Conservation (phyloP, 768 basidiomycete genomes). For the Lyophyllum decastes region DNA sequence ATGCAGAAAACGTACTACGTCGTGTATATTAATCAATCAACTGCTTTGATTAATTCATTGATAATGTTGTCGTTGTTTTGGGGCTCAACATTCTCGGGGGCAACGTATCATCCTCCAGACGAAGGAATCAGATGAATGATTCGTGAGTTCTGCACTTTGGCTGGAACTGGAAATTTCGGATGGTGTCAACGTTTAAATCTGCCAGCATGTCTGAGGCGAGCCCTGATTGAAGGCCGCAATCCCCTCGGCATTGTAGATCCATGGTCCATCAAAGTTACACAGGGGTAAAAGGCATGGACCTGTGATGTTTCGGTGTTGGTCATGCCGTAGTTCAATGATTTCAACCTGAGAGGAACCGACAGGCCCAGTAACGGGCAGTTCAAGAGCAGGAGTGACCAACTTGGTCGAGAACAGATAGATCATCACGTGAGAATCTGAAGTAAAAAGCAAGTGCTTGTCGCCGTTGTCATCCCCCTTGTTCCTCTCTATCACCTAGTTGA, state of each 20-base stretch:
- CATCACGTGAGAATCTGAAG: slow-evolving; percentile 10
- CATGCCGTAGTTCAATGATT: not conserved
- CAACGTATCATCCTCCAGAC: too few species aligned
- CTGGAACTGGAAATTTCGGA: too few species aligned
- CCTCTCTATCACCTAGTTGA: not conserved
- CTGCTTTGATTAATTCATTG: too few species aligned
- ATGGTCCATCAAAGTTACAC: not conserved
- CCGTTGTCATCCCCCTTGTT: slow-evolving; percentile 12
- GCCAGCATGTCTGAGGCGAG: not conserved
- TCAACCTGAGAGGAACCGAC: not conserved
- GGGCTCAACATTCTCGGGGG: too few species aligned
- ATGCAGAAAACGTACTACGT: too few species aligned
- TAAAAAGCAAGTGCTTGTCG: slow-evolving; percentile 8
- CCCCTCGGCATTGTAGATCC: not conserved
- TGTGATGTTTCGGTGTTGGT: not conserved
- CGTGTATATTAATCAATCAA: too few species aligned
- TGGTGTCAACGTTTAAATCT: too few species aligned
- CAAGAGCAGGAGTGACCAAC: not conserved
- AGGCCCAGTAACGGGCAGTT: not conserved
- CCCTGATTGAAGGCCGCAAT: too few species aligned
- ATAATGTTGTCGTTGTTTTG: too few species aligned
- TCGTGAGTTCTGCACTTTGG: too few species aligned
- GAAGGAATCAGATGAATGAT: too few species aligned
- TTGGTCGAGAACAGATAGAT: not conserved
- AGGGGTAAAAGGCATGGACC: not conserved